phyloP scores from a whole-genome alignment of 164 flowering plant genomes.

The Pachysandra terminalis region DNA sequence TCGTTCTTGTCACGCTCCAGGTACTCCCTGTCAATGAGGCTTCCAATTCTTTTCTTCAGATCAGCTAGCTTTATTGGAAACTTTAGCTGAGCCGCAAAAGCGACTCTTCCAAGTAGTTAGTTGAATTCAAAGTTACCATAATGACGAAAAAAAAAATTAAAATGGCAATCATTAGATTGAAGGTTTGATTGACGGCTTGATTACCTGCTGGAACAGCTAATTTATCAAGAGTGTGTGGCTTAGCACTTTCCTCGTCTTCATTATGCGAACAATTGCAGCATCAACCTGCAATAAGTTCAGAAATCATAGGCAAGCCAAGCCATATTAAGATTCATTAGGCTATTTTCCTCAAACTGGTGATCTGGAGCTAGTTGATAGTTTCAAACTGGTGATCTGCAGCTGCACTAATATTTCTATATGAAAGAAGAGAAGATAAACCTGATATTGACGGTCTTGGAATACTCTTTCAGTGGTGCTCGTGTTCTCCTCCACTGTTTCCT shows the following conservation, averaged over 20 bases:
- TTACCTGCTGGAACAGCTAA: slow-evolving; percentile 97
- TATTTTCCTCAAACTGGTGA: background rate
- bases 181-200: too few species aligned
- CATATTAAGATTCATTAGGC: background rate
- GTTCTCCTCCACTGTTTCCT: slow-evolving; percentile 98
- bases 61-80: slow-evolving; percentile 98
- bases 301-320: too few species aligned
- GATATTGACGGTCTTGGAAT: slow-evolving; percentile 97
- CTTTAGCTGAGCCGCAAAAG: slow-evolving; percentile 60
- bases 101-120: too few species aligned
- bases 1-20: slow-evolving; percentile 95
- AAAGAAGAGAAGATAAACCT: slow-evolving; percentile 38
- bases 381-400: background rate
- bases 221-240: slow-evolving; percentile 99
- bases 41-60: slow-evolving; percentile 93
- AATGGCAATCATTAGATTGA: too few species aligned
- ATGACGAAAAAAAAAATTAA: too few species aligned
- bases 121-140: too few species aligned
- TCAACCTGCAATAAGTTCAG: slow-evolving; percentile 64
- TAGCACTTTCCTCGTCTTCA: slow-evolving; percentile 97
- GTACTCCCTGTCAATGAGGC: slow-evolving; percentile 94
- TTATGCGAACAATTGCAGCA: slow-evolving; percentile 98
- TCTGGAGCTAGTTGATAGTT: too few species aligned
- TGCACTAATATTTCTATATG: background rate
- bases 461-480: slow-evolving; percentile 96